These are phyloP conservation scores for Silene conica DNA, from an alignment of 148 eudicot species.

Conservation along the genomic window DNA sequence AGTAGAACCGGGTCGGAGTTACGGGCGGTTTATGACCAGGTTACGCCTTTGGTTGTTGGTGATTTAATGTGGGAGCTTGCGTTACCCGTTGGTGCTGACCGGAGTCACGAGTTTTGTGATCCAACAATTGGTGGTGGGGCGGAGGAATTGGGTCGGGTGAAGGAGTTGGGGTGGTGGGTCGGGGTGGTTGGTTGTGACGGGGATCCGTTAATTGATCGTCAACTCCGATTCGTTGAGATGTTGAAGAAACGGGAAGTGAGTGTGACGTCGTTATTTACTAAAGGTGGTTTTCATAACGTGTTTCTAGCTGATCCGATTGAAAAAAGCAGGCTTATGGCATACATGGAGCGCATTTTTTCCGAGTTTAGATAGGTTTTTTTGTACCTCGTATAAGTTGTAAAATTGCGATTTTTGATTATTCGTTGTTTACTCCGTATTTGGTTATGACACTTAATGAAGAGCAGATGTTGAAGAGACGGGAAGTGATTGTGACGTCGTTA, in stretches of 20 bases:
- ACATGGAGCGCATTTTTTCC: background rate
- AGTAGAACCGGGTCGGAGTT: conserved; percentile 36
- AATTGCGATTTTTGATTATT: no score
- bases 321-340: background rate
- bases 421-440: background rate
- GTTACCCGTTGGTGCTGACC: conserved; percentile 41
- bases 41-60: conserved; percentile 30
- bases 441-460: background rate
- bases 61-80: conserved; percentile 50
- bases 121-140: conserved; percentile 17
- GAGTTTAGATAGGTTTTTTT: conserved; percentile 1
- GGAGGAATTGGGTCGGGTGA: background rate
- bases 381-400: background rate
- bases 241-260: conserved; percentile 25
- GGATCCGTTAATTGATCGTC: conserved; percentile 34
- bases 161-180: conserved; percentile 30
- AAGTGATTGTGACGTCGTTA: conserved; percentile 1
- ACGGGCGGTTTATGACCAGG: conserved; percentile 25
- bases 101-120: conserved; percentile 38
- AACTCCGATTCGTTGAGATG: conserved; percentile 15
- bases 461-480: conserved; percentile 20
- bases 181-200: conserved; percentile 27
- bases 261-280: background rate
- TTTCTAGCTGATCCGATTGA: background rate
- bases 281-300: conserved; percentile 20